phyloP scores from a whole-genome alignment of 2,329 filamentous ascomycete species.

The Beauveria bassiana region DNA sequence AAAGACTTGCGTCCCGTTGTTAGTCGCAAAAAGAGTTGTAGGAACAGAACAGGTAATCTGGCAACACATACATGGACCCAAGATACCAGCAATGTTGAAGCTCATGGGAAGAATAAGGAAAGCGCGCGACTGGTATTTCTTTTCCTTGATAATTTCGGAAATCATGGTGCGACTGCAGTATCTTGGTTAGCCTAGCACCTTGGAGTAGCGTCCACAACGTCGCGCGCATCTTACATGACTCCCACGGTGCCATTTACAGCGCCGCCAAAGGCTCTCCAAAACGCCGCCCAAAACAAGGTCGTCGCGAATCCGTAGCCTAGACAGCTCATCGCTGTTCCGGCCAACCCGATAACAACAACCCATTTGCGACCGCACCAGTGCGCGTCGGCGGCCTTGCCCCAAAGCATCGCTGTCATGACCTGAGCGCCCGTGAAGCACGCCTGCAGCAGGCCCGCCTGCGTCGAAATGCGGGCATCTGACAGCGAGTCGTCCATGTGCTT shows the following conservation, averaged over 20 bases:
- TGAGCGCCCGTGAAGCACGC: constrained; percentile 67
- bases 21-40: background rate
- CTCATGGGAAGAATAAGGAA: constrained; percentile 41
- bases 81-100: constrained; percentile 38
- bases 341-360: constrained; percentile 61
- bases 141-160: constrained; percentile 40
- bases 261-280: constrained; percentile 61
- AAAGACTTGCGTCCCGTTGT: constrained; percentile 33
- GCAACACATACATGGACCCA: constrained; percentile 35
- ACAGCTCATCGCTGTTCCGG: constrained; percentile 59
- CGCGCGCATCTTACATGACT: constrained; percentile 33
- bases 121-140: constrained; percentile 39
- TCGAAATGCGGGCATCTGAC: constrained; percentile 49
- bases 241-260: constrained; percentile 42
- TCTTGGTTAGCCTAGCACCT: background rate
- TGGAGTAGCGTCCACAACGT: background rate
- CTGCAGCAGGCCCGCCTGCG: constrained; percentile 62
- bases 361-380: constrained; percentile 56
- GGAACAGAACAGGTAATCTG: too few relatives aligned
- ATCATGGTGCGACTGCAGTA: constrained; percentile 36
- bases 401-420: constrained; percentile 64
- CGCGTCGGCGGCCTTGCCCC: constrained; percentile 59
- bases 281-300: constrained; percentile 54
- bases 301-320: constrained; percentile 66
- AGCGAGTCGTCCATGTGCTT: constrained; percentile 53